Conservation (phyloP, 2,329 filamentous ascomycete species). For the Ascochyta koolunga region DNA sequence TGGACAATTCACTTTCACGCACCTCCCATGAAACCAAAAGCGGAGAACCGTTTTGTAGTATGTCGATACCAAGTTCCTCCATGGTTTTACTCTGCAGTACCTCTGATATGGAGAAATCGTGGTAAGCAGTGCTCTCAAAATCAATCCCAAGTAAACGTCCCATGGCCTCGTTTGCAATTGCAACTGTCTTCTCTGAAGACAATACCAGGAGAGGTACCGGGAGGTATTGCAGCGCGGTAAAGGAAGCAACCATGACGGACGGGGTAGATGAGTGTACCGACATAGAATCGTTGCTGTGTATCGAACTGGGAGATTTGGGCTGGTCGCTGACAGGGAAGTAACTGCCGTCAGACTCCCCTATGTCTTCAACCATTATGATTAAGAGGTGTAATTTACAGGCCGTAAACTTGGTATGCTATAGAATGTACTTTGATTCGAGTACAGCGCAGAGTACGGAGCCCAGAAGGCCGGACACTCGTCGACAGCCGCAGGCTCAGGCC, state of each 20-base stretch:
- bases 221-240: slow-evolving; percentile 71
- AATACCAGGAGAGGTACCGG: slow-evolving; percentile 75
- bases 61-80: slow-evolving; percentile 73
- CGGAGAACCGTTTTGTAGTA: slow-evolving; percentile 69
- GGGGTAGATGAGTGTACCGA: slow-evolving; percentile 39
- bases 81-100: slow-evolving; percentile 69
- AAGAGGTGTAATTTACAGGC: background rate
- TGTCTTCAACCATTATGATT: slow-evolving; percentile 32
- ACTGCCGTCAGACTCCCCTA: slow-evolving; percentile 24
- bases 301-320: slow-evolving; percentile 36
- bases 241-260: slow-evolving; percentile 37
- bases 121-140: slow-evolving; percentile 47
- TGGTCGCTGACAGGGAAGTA: slow-evolving; percentile 40
- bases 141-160: slow-evolving; percentile 69
- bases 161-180: slow-evolving; percentile 78
- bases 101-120: slow-evolving; percentile 60
- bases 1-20: slow-evolving; percentile 15
- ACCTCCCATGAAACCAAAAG: slow-evolving; percentile 60
- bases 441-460: slow-evolving; percentile 1
- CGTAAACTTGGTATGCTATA: background rate
- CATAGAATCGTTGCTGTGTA: slow-evolving; percentile 39
- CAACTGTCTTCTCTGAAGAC: slow-evolving; percentile 70
- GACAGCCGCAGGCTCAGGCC: background rate
- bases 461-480: background rate
- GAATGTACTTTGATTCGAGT: background rate